These are phyloP conservation scores for Bidens hawaiensis DNA, from an alignment of 140 eudicot species.

Conservation along the genomic window DNA sequence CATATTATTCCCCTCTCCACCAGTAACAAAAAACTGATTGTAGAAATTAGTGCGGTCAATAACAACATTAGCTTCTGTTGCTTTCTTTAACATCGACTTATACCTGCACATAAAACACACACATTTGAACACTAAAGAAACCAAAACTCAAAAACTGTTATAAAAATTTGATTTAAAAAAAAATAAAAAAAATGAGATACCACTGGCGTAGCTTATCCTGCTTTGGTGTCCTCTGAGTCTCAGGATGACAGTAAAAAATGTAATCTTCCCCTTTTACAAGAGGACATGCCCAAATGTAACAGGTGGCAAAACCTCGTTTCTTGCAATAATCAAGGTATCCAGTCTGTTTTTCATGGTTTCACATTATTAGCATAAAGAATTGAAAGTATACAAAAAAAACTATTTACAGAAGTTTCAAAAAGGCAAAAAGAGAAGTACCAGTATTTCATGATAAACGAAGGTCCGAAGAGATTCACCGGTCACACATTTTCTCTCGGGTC, in stretches of 20 bases:
- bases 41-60: constrained; percentile 59
- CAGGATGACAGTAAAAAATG: constrained; percentile 86
- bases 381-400: neutral
- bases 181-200: too few relatives aligned
- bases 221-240: constrained; percentile 70
- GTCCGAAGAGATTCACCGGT: constrained; percentile 88
- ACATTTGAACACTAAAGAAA: neutral
- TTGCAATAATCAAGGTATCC: constrained; percentile 96
- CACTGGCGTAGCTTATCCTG: constrained; percentile 71
- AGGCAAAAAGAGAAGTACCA: constrained; percentile 43
- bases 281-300: constrained; percentile 99
- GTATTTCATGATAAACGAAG: constrained; percentile 78
- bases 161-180: neutral
- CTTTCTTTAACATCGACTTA: constrained; percentile 67
- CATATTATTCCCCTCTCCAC: constrained; percentile 33
- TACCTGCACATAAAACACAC: constrained; percentile 47
- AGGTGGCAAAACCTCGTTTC: constrained; percentile 68
- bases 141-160: neutral
- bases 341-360: constrained; percentile 38
- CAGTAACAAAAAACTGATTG: constrained; percentile 55
- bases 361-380: constrained; percentile 8
- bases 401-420: neutral
- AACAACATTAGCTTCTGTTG: constrained; percentile 47
- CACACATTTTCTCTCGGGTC: constrained; percentile 56
- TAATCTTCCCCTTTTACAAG: constrained; percentile 83